Base-by-base conservation (phyloP, 106 monocot species). In the Acorus calamus region DNA sequence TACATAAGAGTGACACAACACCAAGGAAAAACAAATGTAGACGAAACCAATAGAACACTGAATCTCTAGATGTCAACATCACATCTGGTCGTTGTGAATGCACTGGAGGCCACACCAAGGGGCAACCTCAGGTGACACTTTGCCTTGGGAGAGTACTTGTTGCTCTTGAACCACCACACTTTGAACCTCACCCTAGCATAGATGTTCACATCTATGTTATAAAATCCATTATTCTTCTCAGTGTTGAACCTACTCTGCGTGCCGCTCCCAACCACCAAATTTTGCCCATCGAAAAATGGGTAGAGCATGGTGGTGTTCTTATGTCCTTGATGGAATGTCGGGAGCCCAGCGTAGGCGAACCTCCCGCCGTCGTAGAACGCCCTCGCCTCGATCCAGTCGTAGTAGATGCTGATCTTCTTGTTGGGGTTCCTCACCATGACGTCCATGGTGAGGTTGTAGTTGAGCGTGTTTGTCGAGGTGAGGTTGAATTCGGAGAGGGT, bases 401-500 rank as follows among this genome's bases (percentile, higher is more conserved):
- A 64, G 47, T 64, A n/a, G 14, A 64, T 14, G 49, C 10, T 4
- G 28, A 8, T 49, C 48, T 50, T 49, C 4, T 50, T 49, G 13
- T 64, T 64, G 0, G 64, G 50, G 64, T 64, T 64, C 41, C 14
- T 64, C n/a, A 64, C 8, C 3, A 64, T 2, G 8, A 64, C 4
- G 50, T 28, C 7, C 2, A 64, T 5, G 41, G 64, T 50, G 2
- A 64, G 14, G 64, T 64, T 64, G 64, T 64, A 64, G 49, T 48
- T 64, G 0, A 64, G 64, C 8, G 13, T 48, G 49, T 11, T 48
- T 11, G 64, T 10, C 6, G 8, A 12, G 7, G 49, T 48, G 9
- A 48, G 10, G 11, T 49, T 9, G 49, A 64, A 64, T 3, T 50
- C 6, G 6, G 64, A 50, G 5, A 64, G 3, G 49, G 47, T 14